These are phyloP conservation scores for Tylopilus sp. DNA, from an alignment of 768 basidiomycete species.

Conservation along the genomic window DNA sequence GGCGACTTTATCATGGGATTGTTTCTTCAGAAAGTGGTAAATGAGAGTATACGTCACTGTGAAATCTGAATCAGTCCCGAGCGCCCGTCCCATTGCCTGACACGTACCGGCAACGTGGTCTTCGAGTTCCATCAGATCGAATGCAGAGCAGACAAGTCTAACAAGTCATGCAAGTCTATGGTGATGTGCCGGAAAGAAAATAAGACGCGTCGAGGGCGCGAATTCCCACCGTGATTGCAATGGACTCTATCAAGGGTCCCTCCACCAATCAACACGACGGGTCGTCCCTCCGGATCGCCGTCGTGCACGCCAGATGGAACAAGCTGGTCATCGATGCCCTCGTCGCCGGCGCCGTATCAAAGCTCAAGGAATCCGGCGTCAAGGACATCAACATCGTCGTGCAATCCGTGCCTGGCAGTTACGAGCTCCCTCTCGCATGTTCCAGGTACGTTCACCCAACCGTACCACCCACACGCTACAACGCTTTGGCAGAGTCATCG, in stretches of 20 bases:
- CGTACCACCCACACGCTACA: conserved; percentile 2
- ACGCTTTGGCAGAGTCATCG: conserved; percentile 65
- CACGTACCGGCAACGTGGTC: conserved; percentile 48
- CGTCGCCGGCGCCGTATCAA: conserved; percentile 71
- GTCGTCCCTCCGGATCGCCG: conserved; percentile 76
- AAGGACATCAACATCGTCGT: conserved; percentile 86
- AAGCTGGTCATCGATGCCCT: conserved; percentile 81
- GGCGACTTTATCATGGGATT: conserved; percentile 67
- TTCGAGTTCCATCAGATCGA: conserved; percentile 45
- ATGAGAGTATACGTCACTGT: conserved; percentile 76
- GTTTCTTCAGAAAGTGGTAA: conserved; percentile 66
- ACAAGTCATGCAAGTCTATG: background rate
- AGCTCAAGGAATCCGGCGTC: conserved; percentile 83
- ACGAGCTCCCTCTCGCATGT: conserved; percentile 86
- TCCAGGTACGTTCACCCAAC: conserved; percentile 58
- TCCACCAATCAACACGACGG: conserved; percentile 71
- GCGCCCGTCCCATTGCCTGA: background rate
- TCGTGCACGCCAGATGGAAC: conserved; percentile 98
- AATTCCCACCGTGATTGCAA: conserved; percentile 12
- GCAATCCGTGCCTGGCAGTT: conserved; percentile 92
- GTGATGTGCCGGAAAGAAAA: background rate
- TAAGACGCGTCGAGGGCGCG: background rate
- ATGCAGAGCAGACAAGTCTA: background rate
- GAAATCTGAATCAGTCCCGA: conserved; percentile 3
- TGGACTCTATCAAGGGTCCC: conserved; percentile 70